These are phyloP conservation scores for Cyberlindnera galapagoensis DNA, from an alignment of 805 yeast genomes.

Conservation along the genomic window DNA sequence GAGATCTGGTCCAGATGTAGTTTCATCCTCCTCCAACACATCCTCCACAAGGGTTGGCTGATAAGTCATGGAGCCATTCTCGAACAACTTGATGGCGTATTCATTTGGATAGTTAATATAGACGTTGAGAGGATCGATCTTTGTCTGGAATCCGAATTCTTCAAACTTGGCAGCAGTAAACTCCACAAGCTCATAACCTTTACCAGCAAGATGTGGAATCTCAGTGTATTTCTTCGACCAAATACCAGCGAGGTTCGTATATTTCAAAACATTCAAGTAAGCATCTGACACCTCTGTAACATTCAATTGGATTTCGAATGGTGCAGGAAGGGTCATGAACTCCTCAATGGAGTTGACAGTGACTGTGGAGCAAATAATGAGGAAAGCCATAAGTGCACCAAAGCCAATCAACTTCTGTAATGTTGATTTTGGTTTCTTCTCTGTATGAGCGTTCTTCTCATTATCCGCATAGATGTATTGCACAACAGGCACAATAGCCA, in stretches of 20 bases:
- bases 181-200: slow-evolving; percentile 40
- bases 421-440: too few relatives aligned
- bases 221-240: slow-evolving; percentile 50
- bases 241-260: slow-evolving; percentile 35
- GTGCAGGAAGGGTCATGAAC: too few relatives aligned
- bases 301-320: slow-evolving; percentile 1
- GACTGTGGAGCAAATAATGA: too few relatives aligned
- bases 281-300: slow-evolving; percentile 8
- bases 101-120: slow-evolving; percentile 58
- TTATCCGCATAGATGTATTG: too few relatives aligned
- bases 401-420: too few relatives aligned
- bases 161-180: slow-evolving; percentile 54
- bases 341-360: too few relatives aligned
- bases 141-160: slow-evolving; percentile 51
- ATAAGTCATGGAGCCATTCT: too few relatives aligned
- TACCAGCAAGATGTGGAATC: slow-evolving; percentile 55
- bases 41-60: slow-evolving; percentile 51
- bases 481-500: too few relatives aligned
- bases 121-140: slow-evolving; percentile 52
- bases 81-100: slow-evolving; percentile 43
- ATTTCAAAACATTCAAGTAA: slow-evolving; percentile 22
- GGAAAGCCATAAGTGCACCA: too few relatives aligned
- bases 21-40: slow-evolving; percentile 42
- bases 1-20: slow-evolving; percentile 34
- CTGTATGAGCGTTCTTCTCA: too few relatives aligned